These are phyloP conservation scores for Hysterium pulicare DNA, from an alignment of 2,329 filamentous ascomycete genomes.

Conservation along the genomic window DNA sequence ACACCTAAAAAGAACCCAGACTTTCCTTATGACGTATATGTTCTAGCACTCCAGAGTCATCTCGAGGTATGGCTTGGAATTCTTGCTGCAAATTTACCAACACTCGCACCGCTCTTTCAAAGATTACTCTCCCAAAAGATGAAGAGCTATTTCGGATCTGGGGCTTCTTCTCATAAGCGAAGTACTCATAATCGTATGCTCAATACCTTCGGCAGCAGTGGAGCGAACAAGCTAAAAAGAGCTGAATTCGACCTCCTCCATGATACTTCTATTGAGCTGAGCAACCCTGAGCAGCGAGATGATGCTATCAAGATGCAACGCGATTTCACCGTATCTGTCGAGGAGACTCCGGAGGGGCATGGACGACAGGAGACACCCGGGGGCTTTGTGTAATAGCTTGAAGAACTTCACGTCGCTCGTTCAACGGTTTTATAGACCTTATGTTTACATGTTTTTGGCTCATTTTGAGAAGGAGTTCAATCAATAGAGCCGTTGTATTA, in stretches of 20 bases:
- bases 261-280: neutral
- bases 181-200: neutral
- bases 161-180: neutral
- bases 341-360: too few species aligned
- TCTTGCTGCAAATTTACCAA: constrained; percentile 8
- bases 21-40: constrained; percentile 2
- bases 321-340: too few species aligned
- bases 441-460: too few species aligned
- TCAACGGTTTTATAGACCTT: too few species aligned
- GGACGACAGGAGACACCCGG: too few species aligned
- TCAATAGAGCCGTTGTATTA: too few species aligned
- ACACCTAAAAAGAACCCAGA: constrained; percentile 1
- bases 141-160: constrained; percentile 6
- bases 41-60: constrained; percentile 3
- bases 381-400: too few species aligned
- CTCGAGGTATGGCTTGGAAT: constrained; percentile 10
- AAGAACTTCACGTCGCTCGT: too few species aligned
- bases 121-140: neutral
- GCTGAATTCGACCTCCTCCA: neutral
- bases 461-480: too few species aligned
- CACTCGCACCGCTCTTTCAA: constrained; percentile 6
- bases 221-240: neutral
- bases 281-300: too few species aligned
- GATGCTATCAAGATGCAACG: too few species aligned
- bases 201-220: neutral